Base-by-base conservation (phyloP, 2,329 filamentous ascomycete species). In the Penicillium sp. region DNA sequence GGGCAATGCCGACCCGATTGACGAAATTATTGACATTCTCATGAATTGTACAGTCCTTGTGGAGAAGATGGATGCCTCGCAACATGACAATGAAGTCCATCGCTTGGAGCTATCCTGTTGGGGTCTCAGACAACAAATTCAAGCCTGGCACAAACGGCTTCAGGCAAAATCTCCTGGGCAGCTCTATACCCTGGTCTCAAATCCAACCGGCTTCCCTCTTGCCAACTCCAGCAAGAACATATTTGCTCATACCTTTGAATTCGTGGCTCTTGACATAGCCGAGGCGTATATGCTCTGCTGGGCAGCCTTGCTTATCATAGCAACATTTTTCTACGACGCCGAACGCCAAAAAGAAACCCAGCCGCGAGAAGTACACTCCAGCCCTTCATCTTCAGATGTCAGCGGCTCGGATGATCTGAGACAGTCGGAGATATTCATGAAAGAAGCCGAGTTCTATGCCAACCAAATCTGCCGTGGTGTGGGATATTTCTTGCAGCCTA, bases 11-110 rank as follows among this genome's bases (percentile, higher is more conserved):
- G 31, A 44, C 16, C 32, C 32, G 2, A 17, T 44, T 8, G 43
- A 48, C 11, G 35, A 47, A 8, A 37, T 47, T 6, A 44, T 48
- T 8, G 41, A 48, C 18, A 44, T 44, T 26, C 32, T 46, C 7
- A 42, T 48, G 41, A 29, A 29, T 17, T 48, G 46, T 17, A 44
- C 36, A 3, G 15, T 16, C 12, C 35, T 42, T 4, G 17, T 48
- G 12, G 43, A 42, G 23, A 30, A 42, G 3, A 36, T 41, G 6
- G 32, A 32, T 7, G 20, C 25, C 6, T 15, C 33, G 7, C 17
- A 11, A 11, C 36, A 30, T 9, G 31, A 30, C 2, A 9, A 31
- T 16, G 40, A 47, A 7, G 29, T 23, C 3, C 20, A n/a, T 2
- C 16, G 39, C 26, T 11, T 42, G 18, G 26, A 44, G 28, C 6